Percentiles rank a stretch among this genome's conserved stretches.
These are phyloP conservation scores for Neurospora pannonica DNA, from an alignment of 495 filamentous ascomycete genomes.

Conservation along the genomic window DNA sequence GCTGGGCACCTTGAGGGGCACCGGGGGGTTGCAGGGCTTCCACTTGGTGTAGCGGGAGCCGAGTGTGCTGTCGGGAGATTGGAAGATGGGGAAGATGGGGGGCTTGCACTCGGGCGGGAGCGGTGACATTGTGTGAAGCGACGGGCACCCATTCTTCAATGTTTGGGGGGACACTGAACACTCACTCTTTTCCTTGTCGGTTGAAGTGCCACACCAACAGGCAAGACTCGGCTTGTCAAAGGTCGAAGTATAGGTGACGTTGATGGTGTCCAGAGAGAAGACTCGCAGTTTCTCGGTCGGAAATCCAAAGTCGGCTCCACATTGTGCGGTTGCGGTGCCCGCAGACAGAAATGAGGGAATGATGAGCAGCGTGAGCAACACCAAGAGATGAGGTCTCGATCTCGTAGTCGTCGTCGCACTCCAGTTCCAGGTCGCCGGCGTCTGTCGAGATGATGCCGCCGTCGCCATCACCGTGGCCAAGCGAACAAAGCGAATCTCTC, in stretches of 20 bases:
- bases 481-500: constrained; percentile 6
- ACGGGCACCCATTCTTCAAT: neutral
- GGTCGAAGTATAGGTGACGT: constrained; percentile 17
- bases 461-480: constrained; percentile 20
- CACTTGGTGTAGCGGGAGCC: neutral
- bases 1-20: neutral
- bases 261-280: constrained; percentile 16
- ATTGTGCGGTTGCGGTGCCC: constrained; percentile 9
- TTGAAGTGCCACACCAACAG: constrained; percentile 15
- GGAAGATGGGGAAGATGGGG: neutral
- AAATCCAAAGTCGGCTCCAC: constrained; percentile 10
- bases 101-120: neutral
- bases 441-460: neutral
- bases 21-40: neutral
- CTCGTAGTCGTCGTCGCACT: neutral
- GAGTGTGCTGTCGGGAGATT: neutral
- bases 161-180: neutral
- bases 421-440: neutral
- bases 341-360: constrained; percentile 10
- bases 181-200: neutral
- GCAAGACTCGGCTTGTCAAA: constrained; percentile 14
- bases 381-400: neutral
- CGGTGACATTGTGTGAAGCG: neutral
- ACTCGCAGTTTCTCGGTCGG: constrained; percentile 5
- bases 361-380: constrained; percentile 6